Evolutionary conservation across 306 rosid species (phyloP).

Genomic region (Sesbania bispinosa): DNA sequence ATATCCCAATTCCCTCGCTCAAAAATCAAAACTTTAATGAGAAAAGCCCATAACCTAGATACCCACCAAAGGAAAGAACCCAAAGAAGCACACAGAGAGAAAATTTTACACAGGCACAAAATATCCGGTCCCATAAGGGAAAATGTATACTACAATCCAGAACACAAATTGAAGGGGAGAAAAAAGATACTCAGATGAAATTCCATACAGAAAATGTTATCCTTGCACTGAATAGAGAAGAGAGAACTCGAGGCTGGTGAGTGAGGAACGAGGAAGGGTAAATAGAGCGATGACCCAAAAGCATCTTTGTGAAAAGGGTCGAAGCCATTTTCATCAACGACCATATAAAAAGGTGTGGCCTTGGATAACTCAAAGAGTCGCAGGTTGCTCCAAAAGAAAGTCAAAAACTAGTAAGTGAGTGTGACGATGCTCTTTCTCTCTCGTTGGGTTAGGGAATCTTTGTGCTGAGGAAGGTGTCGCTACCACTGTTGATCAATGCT

Average conservation of each 20-base stretch:
- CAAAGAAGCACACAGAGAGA: neutral
- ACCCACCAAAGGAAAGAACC: conserved; percentile 8
- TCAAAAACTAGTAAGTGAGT: neutral
- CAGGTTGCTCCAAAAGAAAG: neutral
- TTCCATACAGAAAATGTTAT: neutral
- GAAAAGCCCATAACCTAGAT: neutral
- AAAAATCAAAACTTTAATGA: conserved; percentile 21
- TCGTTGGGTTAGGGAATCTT: neutral
- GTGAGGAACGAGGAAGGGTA: conserved; percentile 37
- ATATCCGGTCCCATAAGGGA: neutral
- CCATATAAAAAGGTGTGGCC: conserved; percentile 11
- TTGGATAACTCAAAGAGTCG: neutral
- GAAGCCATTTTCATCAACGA: conserved; percentile 50
- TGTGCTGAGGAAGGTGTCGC: neutral
- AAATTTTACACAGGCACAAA: neutral
- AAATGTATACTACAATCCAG: neutral
- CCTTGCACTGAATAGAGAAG: conserved; percentile 60
- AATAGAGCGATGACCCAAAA: conserved; percentile 49
- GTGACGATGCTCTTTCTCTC: neutral
- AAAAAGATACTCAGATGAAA: conserved; percentile 14
- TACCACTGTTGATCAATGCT: neutral
- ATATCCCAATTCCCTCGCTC: conserved; percentile 1
- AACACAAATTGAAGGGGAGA: neutral
- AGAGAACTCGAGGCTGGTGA: conserved; percentile 43
- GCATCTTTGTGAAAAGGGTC: conserved; percentile 52